Percentiles rank a stretch among this genome's conserved stretches.
Conservation (phyloP, 2,329 filamentous ascomycete species). For the Sclerotinia subarctica region DNA sequence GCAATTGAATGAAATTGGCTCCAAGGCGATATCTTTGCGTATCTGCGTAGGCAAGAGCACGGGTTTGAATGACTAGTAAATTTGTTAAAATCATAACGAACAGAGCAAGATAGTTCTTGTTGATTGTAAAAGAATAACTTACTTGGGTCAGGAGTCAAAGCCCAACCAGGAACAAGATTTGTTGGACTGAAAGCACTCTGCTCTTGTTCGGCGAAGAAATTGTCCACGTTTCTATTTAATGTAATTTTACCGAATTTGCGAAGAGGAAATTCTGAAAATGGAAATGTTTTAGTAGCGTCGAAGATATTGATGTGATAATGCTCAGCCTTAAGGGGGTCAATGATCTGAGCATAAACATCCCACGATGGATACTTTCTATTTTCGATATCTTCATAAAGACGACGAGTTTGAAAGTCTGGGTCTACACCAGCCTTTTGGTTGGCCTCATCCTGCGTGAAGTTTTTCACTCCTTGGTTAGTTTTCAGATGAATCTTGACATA, state of each 20-base stretch:
- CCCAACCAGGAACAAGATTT: constrained; percentile 56
- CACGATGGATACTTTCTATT: constrained; percentile 54
- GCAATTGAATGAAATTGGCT: constrained; percentile 56
- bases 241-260: constrained; percentile 48
- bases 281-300: constrained; percentile 54
- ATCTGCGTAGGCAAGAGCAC: constrained; percentile 55
- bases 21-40: constrained; percentile 54
- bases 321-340: constrained; percentile 38
- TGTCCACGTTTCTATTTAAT: constrained; percentile 50
- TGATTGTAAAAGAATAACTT: background rate
- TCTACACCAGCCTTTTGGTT: constrained; percentile 41
- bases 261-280: constrained; percentile 46
- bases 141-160: background rate
- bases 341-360: constrained; percentile 45
- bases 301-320: constrained; percentile 47
- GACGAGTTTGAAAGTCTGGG: constrained; percentile 43
- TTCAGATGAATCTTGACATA: constrained; percentile 52
- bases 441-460: constrained; percentile 48
- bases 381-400: constrained; percentile 49
- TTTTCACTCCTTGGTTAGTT: constrained; percentile 47
- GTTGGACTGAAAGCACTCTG: constrained; percentile 65
- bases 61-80: constrained; percentile 48
- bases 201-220: constrained; percentile 64
- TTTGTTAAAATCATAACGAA: background rate
- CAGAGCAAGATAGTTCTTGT: too few relatives aligned